Percentiles rank a stretch among this genome's conserved stretches.
phyloP scores from a whole-genome alignment of 495 filamentous ascomycete species.

The Penicillium maclennaniae region DNA sequence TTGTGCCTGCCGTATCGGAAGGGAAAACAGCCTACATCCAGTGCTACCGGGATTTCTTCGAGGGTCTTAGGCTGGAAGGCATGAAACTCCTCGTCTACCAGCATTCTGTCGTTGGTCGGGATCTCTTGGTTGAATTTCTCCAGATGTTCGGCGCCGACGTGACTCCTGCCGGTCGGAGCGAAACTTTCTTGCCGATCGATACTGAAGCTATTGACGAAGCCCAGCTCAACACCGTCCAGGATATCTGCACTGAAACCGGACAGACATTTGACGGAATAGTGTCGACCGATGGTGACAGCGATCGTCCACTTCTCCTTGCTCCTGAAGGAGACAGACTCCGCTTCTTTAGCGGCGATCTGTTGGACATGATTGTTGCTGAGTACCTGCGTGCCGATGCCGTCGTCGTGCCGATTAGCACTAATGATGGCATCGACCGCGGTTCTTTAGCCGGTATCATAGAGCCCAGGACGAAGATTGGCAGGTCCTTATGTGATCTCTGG shows the following conservation, averaged over 20 bases:
- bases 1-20: conserved; percentile 6
- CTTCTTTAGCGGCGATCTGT: conserved; percentile 26
- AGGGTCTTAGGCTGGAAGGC: conserved; percentile 20
- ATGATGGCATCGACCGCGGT: conserved; percentile 27
- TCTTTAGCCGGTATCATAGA: conserved; percentile 11
- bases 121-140: conserved; percentile 20
- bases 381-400: conserved; percentile 23
- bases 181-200: conserved; percentile 28
- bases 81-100: conserved; percentile 26
- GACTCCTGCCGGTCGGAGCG: conserved; percentile 21
- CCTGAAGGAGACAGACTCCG: conserved; percentile 18
- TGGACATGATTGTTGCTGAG: conserved; percentile 25
- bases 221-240: conserved; percentile 20
- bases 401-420: conserved; percentile 27
- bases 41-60: conserved; percentile 25
- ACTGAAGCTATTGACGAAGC: conserved; percentile 30
- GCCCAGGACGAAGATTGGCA: conserved; percentile 27
- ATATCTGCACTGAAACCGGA: conserved; percentile 14
- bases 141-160: conserved; percentile 21
- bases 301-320: conserved; percentile 25
- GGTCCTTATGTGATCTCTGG: conserved; percentile 29
- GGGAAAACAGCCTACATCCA: conserved; percentile 20
- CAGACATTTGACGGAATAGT: conserved; percentile 19
- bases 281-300: conserved; percentile 28
- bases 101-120: conserved; percentile 27